These are phyloP conservation scores for Cymbopogon citratus DNA, from an alignment of 176 grass and related monocot genomes.

Conservation along the genomic window DNA sequence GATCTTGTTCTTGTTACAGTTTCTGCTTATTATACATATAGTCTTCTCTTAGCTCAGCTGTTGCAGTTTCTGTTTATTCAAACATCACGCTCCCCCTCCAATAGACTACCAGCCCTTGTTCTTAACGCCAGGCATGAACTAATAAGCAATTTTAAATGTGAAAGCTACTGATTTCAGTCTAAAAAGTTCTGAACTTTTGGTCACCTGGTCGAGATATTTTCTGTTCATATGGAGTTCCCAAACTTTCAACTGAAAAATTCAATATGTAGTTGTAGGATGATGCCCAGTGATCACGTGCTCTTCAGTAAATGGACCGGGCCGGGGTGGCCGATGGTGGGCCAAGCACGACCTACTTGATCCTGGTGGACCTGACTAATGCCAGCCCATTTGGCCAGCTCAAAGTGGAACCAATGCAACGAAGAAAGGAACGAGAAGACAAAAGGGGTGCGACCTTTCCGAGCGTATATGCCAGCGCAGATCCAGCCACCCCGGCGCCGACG, in stretches of 20 bases:
- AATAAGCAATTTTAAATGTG: neutral
- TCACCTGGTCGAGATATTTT: neutral
- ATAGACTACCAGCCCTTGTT: neutral
- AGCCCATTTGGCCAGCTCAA: too few species aligned
- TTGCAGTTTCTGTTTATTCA: neutral
- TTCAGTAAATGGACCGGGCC: too few species aligned
- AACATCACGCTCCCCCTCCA: neutral
- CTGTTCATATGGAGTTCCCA: too few species aligned
- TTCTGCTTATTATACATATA: neutral
- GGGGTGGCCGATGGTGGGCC: too few species aligned
- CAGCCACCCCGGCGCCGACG: constrained; percentile 54
- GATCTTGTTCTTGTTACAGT: too few species aligned
- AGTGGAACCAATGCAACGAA: neutral
- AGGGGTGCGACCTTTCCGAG: constrained; percentile 54
- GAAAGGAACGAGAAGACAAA: neutral
- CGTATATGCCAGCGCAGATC: constrained; percentile 86
- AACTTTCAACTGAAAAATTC: too few species aligned
- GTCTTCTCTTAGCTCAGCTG: neutral
- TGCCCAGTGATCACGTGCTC: too few species aligned
- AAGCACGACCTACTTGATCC: too few species aligned
- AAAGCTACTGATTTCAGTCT: neutral
- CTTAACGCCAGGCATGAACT: neutral
- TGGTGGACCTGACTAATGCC: too few species aligned
- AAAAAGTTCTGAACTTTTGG: neutral
- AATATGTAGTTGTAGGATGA: too few species aligned